These are phyloP conservation scores for sunflower (Helianthus annuus) DNA, from an alignment of 129 eudicot species.

Conservation along the genomic window HanXRQr2.0-SUNRISE NC_035438.2:10711197-10711696, in stretches of 20 bases:
- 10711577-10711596: neutral
- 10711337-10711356: neutral
- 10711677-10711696: constrained; percentile 89
- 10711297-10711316: constrained; percentile 96
- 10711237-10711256: constrained; percentile 68
- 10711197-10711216: constrained; percentile 51
- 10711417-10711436: neutral
- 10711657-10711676: constrained; percentile 82
- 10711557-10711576: constrained; percentile 60
- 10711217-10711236: constrained; percentile 77
- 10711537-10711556: constrained; percentile 88
- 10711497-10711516: constrained; percentile 89
- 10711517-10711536: constrained; percentile 99
- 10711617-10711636: neutral
- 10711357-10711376: neutral
- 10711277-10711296: constrained; percentile 86
- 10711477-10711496: constrained; percentile 89
- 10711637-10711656: neutral
- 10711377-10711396: neutral
- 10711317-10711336: constrained; percentile 61
- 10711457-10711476: constrained; percentile 97
- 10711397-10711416: neutral
- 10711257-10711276: constrained; percentile 98
- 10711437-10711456: neutral
- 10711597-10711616: too few relatives aligned